A percentile compares a stretch with the other conserved stretches of the same genome.
These are phyloP conservation scores for Penicillium angulare DNA, from an alignment of 495 filamentous ascomycete genomes.

Conservation along the genomic window DNA sequence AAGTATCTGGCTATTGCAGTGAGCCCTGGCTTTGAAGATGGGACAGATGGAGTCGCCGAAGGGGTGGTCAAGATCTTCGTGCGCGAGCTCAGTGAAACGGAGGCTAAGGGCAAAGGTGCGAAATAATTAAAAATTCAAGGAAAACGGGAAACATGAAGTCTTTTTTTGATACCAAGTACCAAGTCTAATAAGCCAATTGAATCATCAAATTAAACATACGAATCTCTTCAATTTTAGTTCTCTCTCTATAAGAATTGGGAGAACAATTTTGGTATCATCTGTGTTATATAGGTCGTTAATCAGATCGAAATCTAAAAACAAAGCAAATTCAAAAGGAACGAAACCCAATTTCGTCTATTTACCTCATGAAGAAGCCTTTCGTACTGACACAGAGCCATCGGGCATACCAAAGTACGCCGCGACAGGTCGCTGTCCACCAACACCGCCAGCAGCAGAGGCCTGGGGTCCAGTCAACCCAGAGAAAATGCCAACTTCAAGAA, in stretches of 20 bases:
- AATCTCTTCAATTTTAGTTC: constrained; percentile 2
- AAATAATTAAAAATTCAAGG: constrained; percentile 38
- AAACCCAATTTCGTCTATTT: neutral
- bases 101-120: constrained; percentile 83
- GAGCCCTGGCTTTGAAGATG: constrained; percentile 91
- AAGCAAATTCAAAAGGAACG: no score
- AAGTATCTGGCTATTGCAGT: constrained; percentile 79
- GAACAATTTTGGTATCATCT: constrained; percentile 28
- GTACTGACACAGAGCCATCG: constrained; percentile 63
- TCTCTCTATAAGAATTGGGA: neutral
- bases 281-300: constrained; percentile 16
- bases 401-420: constrained; percentile 94
- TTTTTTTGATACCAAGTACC: constrained; percentile 16
- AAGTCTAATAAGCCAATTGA: constrained; percentile 17
- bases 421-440: constrained; percentile 84
- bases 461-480: constrained; percentile 70
- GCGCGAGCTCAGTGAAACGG: constrained; percentile 77
- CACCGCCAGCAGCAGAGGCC: constrained; percentile 54
- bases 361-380: constrained; percentile 34
- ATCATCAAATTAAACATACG: neutral
- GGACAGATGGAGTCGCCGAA: constrained; percentile 69
- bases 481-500: constrained; percentile 92
- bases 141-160: neutral
- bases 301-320: constrained; percentile 2
- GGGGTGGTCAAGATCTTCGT: constrained; percentile 76